Percentiles rank a stretch among this genome's conserved stretches.
These are phyloP conservation scores for Heterobasidion irregulare DNA, from an alignment of 1,284 basidiomycete species.

Conservation along the genomic window DNA sequence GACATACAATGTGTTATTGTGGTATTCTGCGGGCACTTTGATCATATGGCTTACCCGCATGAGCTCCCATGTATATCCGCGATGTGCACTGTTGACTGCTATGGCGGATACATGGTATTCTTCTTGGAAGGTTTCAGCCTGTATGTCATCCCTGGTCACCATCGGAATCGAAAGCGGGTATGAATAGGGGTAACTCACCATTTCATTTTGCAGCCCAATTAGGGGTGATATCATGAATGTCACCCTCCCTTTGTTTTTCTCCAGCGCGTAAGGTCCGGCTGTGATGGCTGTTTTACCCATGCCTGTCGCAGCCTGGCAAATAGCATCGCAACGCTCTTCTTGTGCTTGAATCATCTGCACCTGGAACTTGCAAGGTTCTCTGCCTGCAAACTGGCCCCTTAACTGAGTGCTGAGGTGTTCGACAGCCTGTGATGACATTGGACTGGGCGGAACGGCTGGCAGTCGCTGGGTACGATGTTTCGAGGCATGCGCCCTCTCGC, in stretches of 20 bases:
- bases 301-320: slow-evolving; percentile 12
- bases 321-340: slow-evolving; percentile 8
- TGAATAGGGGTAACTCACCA: slow-evolving; percentile 16
- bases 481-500: too few relatives aligned
- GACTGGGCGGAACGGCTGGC: too few relatives aligned
- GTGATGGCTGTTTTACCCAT: slow-evolving; percentile 12
- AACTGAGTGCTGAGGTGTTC: too few relatives aligned
- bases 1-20: not conserved
- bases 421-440: not conserved
- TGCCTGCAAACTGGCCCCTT: too few relatives aligned
- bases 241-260: slow-evolving; percentile 15
- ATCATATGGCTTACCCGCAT: slow-evolving; percentile 15
- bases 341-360: slow-evolving; percentile 8
- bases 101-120: slow-evolving; percentile 21
- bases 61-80: slow-evolving; percentile 10
- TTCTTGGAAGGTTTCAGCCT: slow-evolving; percentile 19
- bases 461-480: too few relatives aligned
- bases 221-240: slow-evolving; percentile 28
- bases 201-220: slow-evolving; percentile 28
- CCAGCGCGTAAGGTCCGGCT: slow-evolving; percentile 8
- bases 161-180: not conserved
- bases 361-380: slow-evolving; percentile 16
- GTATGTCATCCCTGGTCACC: not conserved
- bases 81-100: slow-evolving; percentile 21
- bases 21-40: not conserved